Evolutionary conservation across 495 filamentous ascomycete genomes (phyloP).

Genomic region (Talaromyces adpressus): DNA sequence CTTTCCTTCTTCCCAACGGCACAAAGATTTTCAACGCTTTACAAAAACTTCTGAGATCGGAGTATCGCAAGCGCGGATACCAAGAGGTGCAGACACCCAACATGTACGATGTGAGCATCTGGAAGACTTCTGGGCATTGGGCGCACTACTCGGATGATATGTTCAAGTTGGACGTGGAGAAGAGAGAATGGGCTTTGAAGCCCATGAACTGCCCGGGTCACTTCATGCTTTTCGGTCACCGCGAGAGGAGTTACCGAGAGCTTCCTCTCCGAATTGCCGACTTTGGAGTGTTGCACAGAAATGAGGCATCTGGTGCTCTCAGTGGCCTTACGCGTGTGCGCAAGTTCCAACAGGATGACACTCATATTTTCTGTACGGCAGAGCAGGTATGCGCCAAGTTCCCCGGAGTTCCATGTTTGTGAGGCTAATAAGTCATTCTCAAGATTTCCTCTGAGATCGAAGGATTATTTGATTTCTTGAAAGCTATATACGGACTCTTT

Average conservation of each 20-base stretch:
- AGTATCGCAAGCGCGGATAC: constrained; percentile 93
- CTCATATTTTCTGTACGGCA: constrained; percentile 83
- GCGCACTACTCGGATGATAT: constrained; percentile 94
- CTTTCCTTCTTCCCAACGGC: constrained; percentile 89
- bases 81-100: constrained; percentile 94
- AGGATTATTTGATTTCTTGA: constrained; percentile 82
- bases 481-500: constrained; percentile 76
- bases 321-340: constrained; percentile 86
- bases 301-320: constrained; percentile 89
- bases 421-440: constrained; percentile 9
- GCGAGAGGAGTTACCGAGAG: constrained; percentile 79
- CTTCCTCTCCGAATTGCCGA: constrained; percentile 86
- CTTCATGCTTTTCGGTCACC: constrained; percentile 67
- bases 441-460: constrained; percentile 77
- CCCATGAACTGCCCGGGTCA: constrained; percentile 98
- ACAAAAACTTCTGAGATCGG: constrained; percentile 65
- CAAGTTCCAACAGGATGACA: constrained; percentile 92
- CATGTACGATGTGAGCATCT: constrained; percentile 85
- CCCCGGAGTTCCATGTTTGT: background rate
- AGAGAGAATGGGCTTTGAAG: constrained; percentile 74
- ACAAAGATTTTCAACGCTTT: constrained; percentile 87
- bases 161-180: constrained; percentile 89
- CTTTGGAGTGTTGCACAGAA: constrained; percentile 91
- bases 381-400: constrained; percentile 48
- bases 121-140: constrained; percentile 95